phyloP scores from a whole-genome alignment of 441 rosid genomes.

The Adansonia rubrostipa region DNA sequence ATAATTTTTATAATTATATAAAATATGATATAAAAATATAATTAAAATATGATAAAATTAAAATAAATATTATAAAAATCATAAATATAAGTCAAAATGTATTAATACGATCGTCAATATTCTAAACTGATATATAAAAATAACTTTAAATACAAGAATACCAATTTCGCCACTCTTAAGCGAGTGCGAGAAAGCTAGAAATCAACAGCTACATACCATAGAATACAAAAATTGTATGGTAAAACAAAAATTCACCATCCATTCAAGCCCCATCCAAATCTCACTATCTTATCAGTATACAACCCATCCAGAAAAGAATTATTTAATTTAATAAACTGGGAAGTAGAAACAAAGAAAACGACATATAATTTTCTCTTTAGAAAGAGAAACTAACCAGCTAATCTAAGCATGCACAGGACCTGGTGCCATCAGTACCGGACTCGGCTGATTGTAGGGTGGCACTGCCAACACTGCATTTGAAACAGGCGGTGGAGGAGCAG shows the following conservation, averaged over 20 bases:
- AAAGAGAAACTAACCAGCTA: slow-evolving; percentile 25
- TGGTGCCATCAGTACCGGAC: slow-evolving; percentile 45
- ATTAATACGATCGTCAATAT: too few species aligned
- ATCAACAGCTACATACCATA: too few species aligned
- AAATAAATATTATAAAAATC: too few species aligned
- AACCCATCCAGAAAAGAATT: neutral
- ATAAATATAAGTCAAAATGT: too few species aligned
- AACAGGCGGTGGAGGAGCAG: slow-evolving; percentile 57
- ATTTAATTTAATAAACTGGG: neutral
- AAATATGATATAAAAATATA: too few species aligned
- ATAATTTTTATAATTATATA: too few species aligned
- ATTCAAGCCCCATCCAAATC: neutral
- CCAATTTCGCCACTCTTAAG: too few species aligned
- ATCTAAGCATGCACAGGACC: slow-evolving; percentile 64
- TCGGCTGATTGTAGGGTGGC: slow-evolving; percentile 58
- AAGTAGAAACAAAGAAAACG: neutral
- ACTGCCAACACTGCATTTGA: slow-evolving; percentile 42
- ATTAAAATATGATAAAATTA: too few species aligned
- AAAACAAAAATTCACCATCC: neutral
- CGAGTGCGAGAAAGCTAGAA: too few species aligned
- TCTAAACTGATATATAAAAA: too few species aligned
- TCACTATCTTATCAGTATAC: neutral
- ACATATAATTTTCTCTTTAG: neutral
- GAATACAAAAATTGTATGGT: too few species aligned
- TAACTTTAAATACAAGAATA: too few species aligned